phyloP scores from a whole-genome alignment of 2,329 filamentous ascomycete species.

The Diaporthe amygdali region DNA sequence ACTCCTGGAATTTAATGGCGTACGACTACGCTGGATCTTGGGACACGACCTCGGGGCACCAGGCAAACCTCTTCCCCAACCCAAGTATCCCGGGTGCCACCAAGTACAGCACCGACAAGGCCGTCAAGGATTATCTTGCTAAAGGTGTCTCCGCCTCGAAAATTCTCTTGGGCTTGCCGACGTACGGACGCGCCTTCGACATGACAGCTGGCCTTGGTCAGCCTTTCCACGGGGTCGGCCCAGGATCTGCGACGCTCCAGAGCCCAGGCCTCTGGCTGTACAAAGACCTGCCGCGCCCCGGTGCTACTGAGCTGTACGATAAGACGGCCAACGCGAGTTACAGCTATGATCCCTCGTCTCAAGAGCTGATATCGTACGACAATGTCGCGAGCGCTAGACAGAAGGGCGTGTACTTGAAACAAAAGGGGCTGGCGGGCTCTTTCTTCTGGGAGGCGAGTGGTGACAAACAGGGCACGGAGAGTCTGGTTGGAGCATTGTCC shows the following conservation, averaged over 20 bases:
- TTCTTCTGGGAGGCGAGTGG: constrained; percentile 87
- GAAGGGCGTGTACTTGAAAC: constrained; percentile 70
- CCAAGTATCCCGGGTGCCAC: constrained; percentile 59
- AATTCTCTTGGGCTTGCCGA: constrained; percentile 76
- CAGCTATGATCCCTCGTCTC: constrained; percentile 65
- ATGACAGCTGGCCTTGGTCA: constrained; percentile 71
- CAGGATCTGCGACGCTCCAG: constrained; percentile 55
- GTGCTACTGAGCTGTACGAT: constrained; percentile 63
- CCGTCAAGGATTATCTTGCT: constrained; percentile 66
- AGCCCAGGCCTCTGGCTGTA: constrained; percentile 70
- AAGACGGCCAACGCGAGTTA: constrained; percentile 67
- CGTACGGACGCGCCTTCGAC: constrained; percentile 80
- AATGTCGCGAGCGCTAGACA: constrained; percentile 59
- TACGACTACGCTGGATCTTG: constrained; percentile 74
- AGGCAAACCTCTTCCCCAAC: constrained; percentile 70
- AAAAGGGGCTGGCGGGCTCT: constrained; percentile 69
- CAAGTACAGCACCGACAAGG: constrained; percentile 71
- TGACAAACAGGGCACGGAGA: constrained; percentile 58
- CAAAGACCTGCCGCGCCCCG: constrained; percentile 69
- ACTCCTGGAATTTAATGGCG: constrained; percentile 68
- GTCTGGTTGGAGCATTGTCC: constrained; percentile 63
- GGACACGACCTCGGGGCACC: constrained; percentile 65
- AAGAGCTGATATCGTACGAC: constrained; percentile 75
- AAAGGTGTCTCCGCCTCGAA: constrained; percentile 66
- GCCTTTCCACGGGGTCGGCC: constrained; percentile 66